Evolutionary conservation across 1,284 basidiomycete species (phyloP).

Genomic region (Megacollybia platyphylla): DNA sequence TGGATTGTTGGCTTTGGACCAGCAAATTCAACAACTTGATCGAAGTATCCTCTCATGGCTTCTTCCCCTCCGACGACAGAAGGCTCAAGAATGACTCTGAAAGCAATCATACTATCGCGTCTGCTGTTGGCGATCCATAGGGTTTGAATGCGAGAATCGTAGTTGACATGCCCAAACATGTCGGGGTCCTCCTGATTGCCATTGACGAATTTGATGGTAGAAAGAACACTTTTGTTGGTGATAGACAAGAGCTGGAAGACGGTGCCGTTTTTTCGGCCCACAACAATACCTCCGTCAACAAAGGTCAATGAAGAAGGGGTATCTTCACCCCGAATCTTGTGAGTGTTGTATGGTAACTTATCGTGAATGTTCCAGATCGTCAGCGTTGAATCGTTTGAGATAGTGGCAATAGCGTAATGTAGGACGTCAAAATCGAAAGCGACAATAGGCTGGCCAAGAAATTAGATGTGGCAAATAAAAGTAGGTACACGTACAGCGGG

Average conservation of each 20-base stretch:
- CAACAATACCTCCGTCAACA: slow-evolving; percentile 65
- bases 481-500: slow-evolving; percentile 41
- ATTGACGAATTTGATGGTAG: slow-evolving; percentile 69
- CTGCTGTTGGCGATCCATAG: slow-evolving; percentile 77
- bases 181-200: slow-evolving; percentile 53
- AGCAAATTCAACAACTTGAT: slow-evolving; percentile 68
- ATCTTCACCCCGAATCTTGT: slow-evolving; percentile 66
- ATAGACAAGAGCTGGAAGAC: slow-evolving; percentile 64
- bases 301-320: slow-evolving; percentile 68
- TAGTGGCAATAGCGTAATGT: slow-evolving; percentile 61
- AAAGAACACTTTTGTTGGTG: slow-evolving; percentile 56
- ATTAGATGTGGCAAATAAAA: not conserved
- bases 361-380: slow-evolving; percentile 71
- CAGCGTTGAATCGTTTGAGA: slow-evolving; percentile 67
- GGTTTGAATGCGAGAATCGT: slow-evolving; percentile 70
- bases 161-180: slow-evolving; percentile 77
- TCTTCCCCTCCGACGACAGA: slow-evolving; percentile 46
- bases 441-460: slow-evolving; percentile 42
- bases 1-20: slow-evolving; percentile 78
- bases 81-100: slow-evolving; percentile 59
- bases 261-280: slow-evolving; percentile 71
- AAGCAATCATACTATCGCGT: slow-evolving; percentile 68
- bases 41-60: slow-evolving; percentile 47
- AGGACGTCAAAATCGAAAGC: slow-evolving; percentile 72
- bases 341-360: slow-evolving; percentile 56